Percentiles rank a stretch among this genome's conserved stretches.
These are phyloP conservation scores for Gnomoniopsis smithogilvyi DNA, from an alignment of 2,329 filamentous ascomycete species.

Conservation along the genomic window DNA sequence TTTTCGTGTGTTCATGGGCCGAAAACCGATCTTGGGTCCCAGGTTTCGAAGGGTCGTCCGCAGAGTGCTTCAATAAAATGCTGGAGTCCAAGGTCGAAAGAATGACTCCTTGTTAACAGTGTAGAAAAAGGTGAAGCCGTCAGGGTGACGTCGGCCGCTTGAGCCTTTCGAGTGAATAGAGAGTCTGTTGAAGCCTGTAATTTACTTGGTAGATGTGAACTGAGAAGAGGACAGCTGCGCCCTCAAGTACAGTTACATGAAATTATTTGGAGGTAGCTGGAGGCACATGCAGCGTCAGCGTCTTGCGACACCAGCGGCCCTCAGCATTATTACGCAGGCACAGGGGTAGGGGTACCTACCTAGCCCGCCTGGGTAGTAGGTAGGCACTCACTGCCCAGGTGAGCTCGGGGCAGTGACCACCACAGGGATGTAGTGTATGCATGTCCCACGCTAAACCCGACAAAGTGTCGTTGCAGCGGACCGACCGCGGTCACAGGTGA, in stretches of 20 bases:
- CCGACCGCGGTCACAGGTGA: not conserved
- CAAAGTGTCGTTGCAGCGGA: not conserved
- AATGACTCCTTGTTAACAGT: not conserved
- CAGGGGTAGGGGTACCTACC: not conserved
- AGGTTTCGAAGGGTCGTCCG: not conserved
- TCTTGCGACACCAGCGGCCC: not conserved
- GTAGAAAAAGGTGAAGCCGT: not conserved
- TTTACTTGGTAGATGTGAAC: not conserved
- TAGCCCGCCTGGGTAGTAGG: too few species aligned
- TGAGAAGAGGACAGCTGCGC: constrained; percentile 7
- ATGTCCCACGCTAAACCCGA: not conserved
- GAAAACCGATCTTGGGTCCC: not conserved
- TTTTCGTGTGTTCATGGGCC: constrained; percentile 2
- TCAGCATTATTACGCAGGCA: not conserved
- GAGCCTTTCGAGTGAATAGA: not conserved
- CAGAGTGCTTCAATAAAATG: not conserved
- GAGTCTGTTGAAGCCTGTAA: not conserved
- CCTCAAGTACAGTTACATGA: not conserved
- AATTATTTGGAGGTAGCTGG: not conserved
- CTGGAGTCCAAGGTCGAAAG: not conserved
- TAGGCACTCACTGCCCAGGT: not conserved
- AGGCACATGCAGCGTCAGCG: not conserved
- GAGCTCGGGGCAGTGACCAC: not conserved
- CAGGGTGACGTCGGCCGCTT: not conserved
- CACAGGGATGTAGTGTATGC: not conserved